Evolutionary conservation across 345 rosid genomes (phyloP), one percentile per base, ranked within the genome.

Genomic region (Barbarea vulgaris): DNA sequence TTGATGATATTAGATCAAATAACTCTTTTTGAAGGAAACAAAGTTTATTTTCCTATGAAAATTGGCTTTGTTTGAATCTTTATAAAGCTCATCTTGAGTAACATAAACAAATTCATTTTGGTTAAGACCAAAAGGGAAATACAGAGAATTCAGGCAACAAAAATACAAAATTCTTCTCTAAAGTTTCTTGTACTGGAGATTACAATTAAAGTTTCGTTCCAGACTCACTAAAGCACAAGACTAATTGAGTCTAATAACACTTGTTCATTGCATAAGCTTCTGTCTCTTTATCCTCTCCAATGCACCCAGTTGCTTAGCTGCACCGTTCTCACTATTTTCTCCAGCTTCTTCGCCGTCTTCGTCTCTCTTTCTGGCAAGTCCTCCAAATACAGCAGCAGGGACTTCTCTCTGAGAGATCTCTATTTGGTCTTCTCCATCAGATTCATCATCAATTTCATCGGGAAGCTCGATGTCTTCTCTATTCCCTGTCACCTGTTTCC

Each of bases 401-500:
- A 95, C 96, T 39, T 87, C 97, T 60, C 83, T 95, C 66, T 89
- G 93, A 0, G 90, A 77, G 17, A 95, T 89, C 85, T 89, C 93
- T 2, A 95, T 84, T 17, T 46, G 82, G 33, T 85, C 96, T 2
- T 88, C 96, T 42, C 77, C 81, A 37, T 78, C 81, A 14, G 76
- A 64, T 66, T 89, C 97, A 0, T 89, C 98, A 0, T 91, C 98
- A 3, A 92, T 90, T 71, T 85, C 97, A 0, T 89, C 93, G 0
- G 97, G 96, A 58, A 95, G 85, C 70, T 92, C 94, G 9, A 95
- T 93, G 51, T 95, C 98, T 82, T 95, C 99, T 1, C 76, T 70
- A 65, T 92, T 92, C 6, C 79, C 87, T 9, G 69, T 66, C 30
- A 78, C 60, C 56, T 71, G 87, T 53, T 78, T 72, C 42, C 63